phyloP scores from a whole-genome alignment of 2,329 filamentous ascomycete species.

The Epichloe hybrida region DNA sequence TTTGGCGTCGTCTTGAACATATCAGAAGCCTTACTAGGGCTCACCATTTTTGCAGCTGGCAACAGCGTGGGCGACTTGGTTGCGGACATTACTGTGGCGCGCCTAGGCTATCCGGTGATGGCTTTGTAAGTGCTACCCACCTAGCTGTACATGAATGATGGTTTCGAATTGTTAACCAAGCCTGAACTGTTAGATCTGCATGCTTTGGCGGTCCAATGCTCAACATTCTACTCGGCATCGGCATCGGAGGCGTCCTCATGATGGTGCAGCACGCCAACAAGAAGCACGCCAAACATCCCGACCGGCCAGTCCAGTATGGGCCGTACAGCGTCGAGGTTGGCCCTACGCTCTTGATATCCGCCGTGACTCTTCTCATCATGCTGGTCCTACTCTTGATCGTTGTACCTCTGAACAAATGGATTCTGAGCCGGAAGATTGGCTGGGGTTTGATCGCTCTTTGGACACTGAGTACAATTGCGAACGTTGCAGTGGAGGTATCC shows the following conservation, averaged over 20 bases:
- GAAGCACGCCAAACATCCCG: slow-evolving; percentile 53
- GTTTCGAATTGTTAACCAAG: not conserved
- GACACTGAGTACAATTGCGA: slow-evolving; percentile 65
- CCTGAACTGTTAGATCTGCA: slow-evolving; percentile 44
- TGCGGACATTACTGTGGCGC: slow-evolving; percentile 85
- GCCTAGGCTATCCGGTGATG: slow-evolving; percentile 93
- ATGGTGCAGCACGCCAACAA: slow-evolving; percentile 57
- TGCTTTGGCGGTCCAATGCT: slow-evolving; percentile 98
- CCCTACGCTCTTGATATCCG: slow-evolving; percentile 72
- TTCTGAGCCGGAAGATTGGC: slow-evolving; percentile 71
- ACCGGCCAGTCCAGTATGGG: slow-evolving; percentile 49
- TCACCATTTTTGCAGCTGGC: slow-evolving; percentile 92
- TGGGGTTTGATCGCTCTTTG: slow-evolving; percentile 69
- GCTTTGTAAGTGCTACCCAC: slow-evolving; percentile 43
- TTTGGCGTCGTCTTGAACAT: slow-evolving; percentile 86
- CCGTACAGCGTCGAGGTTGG: slow-evolving; percentile 76
- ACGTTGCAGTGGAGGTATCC: slow-evolving; percentile 66
- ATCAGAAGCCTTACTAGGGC: slow-evolving; percentile 82
- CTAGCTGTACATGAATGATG: not conserved
- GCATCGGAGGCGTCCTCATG: slow-evolving; percentile 82
- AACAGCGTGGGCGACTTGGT: slow-evolving; percentile 92
- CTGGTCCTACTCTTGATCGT: slow-evolving; percentile 63
- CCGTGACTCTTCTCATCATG: slow-evolving; percentile 70
- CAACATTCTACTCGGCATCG: slow-evolving; percentile 89
- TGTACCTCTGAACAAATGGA: slow-evolving; percentile 77